phyloP scores from a whole-genome alignment of 495 filamentous ascomycete species.

The Penicillium diatomitis region DNA sequence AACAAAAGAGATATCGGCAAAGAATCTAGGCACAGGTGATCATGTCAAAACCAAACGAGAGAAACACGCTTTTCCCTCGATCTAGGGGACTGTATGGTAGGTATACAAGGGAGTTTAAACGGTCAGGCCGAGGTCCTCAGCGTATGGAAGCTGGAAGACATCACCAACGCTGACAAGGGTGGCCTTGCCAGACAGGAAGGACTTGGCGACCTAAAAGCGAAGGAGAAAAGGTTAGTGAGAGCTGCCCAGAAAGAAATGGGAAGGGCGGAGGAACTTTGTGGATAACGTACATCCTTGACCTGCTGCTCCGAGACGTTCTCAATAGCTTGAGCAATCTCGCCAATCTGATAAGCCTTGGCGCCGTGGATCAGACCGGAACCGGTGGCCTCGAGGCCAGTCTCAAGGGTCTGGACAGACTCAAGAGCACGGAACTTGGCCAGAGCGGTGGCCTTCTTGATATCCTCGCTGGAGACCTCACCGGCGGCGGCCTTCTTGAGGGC shows the following conservation, averaged over 20 bases:
- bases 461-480: conserved; percentile 69
- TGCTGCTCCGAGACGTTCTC: conserved; percentile 73
- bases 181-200: conserved; percentile 78
- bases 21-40: conserved; percentile 33
- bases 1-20: conserved; percentile 34
- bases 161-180: conserved; percentile 74
- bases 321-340: conserved; percentile 68
- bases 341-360: conserved; percentile 78
- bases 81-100: conserved; percentile 31
- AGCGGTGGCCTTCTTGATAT: conserved; percentile 82
- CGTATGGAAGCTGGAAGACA: conserved; percentile 78
- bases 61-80: conserved; percentile 28
- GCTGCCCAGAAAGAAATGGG: background rate
- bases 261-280: background rate
- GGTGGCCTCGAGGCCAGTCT: conserved; percentile 57
- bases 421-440: conserved; percentile 90
- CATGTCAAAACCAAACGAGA: conserved; percentile 26
- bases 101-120: conserved; percentile 56
- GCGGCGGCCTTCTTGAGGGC: conserved; percentile 68
- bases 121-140: conserved; percentile 85
- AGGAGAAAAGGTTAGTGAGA: conserved; percentile 8
- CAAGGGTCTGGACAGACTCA: conserved; percentile 67
- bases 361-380: conserved; percentile 71
- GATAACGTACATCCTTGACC: conserved; percentile 70
- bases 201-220: conserved; percentile 60